phyloP scores from a whole-genome alignment of 371 early-diverging fungal genomes.

The Apophysomyces trapeziformis region DNA sequence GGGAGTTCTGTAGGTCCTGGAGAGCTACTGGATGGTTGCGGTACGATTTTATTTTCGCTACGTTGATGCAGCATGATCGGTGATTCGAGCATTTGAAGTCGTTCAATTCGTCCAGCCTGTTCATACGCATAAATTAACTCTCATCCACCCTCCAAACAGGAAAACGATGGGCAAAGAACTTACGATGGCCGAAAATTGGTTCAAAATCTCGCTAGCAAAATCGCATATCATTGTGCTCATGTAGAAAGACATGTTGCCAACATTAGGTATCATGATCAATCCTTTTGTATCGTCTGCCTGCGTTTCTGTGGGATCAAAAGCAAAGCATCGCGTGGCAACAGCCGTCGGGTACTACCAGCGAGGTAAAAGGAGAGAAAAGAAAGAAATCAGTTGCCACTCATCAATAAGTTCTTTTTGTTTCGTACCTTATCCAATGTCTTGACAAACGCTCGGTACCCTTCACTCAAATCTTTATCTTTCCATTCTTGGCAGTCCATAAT shows the following conservation, averaged over 20 bases:
- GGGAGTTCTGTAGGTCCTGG: constrained; percentile 17
- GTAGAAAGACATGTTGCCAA: constrained; percentile 79
- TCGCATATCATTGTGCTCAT: constrained; percentile 78
- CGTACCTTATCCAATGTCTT: constrained; percentile 65
- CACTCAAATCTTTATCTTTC: constrained; percentile 62
- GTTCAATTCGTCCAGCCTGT: constrained; percentile 42
- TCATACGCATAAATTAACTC: not conserved
- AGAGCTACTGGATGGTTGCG: constrained; percentile 28
- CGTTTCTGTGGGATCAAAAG: constrained; percentile 80
- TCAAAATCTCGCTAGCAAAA: constrained; percentile 72
- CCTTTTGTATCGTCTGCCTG: constrained; percentile 79
- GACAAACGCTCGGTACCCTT: constrained; percentile 69
- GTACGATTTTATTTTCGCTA: constrained; percentile 13
- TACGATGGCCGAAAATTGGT: constrained; percentile 46
- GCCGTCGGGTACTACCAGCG: constrained; percentile 69
- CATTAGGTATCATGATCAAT: constrained; percentile 81
- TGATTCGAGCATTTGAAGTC: constrained; percentile 18
- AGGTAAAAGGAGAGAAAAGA: too few relatives aligned
- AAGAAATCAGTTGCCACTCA: not conserved
- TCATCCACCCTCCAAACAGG: not conserved
- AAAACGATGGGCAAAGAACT: not conserved
- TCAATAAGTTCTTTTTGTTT: not conserved
- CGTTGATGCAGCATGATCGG: constrained; percentile 10
- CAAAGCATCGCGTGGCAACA: constrained; percentile 77
- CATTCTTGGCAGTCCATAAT: constrained; percentile 84